Conservation (phyloP, 345 rosid species). For the Psidium friedrichsthalianum region DNA sequence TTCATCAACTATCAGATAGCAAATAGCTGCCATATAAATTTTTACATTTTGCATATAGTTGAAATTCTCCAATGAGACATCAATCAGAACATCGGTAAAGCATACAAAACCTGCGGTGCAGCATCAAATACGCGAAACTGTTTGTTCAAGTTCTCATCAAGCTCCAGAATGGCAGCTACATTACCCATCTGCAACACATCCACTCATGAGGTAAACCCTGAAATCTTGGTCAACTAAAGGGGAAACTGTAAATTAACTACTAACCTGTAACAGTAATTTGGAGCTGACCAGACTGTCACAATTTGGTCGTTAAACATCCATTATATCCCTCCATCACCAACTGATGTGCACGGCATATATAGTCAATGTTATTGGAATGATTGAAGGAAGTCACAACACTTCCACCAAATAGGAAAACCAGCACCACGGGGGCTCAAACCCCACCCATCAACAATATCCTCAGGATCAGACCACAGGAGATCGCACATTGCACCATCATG, state of each 20-base stretch:
- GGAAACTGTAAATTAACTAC: not conserved
- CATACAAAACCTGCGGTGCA: conserved; percentile 65
- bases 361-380: conserved; percentile 78
- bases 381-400: conserved; percentile 84
- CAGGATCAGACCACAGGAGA: conserved; percentile 98
- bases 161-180: conserved; percentile 87
- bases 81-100: not conserved
- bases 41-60: not conserved
- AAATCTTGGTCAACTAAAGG: not conserved
- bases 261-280: conserved; percentile 98
- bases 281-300: conserved; percentile 99
- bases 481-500: conserved; percentile 99
- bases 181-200: conserved; percentile 73
- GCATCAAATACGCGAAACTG: conserved; percentile 91
- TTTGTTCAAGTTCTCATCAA: conserved; percentile 74
- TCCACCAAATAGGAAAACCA: conserved; percentile 79
- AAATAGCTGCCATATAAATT: not conserved
- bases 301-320: conserved; percentile 96
- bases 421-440: conserved; percentile 99
- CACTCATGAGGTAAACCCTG: not conserved
- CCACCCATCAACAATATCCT: conserved; percentile 96
- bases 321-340: conserved; percentile 96
- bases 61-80: not conserved
- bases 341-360: conserved; percentile 93
- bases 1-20: not conserved